Evolutionary conservation across 202 grass and related monocot genomes (phyloP).

Genomic region (Cymbopogon flexuosus): DNA sequence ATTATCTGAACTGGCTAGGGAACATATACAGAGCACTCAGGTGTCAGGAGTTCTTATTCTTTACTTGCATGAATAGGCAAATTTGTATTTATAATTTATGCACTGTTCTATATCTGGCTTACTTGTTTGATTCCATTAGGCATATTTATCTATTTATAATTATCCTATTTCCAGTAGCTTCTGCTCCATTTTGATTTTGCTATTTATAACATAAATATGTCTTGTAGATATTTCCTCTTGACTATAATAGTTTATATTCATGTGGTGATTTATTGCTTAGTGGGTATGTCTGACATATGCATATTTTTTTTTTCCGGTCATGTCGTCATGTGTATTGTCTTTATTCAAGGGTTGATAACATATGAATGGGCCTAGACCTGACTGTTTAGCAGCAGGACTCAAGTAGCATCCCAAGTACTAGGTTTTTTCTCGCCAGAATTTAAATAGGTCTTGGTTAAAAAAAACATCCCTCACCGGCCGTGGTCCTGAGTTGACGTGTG

Average conservation of each 20-base stretch:
- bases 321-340: neutral
- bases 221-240: too few relatives aligned
- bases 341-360: neutral
- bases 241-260: neutral
- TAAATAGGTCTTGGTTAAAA: too few relatives aligned
- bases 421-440: too few relatives aligned
- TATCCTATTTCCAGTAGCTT: conserved; percentile 7
- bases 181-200: neutral
- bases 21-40: neutral
- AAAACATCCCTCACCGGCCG: too few relatives aligned
- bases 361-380: too few relatives aligned
- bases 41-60: conserved; percentile 13
- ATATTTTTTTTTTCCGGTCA: neutral
- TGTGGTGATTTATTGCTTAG: neutral
- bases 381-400: too few relatives aligned
- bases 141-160: neutral
- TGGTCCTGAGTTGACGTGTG: too few relatives aligned
- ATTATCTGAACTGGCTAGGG: neutral
- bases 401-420: too few relatives aligned
- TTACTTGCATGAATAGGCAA: conserved; percentile 19
- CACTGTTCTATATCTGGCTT: neutral
- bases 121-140: neutral
- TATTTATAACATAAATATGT: neutral
- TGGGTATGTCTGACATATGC: conserved; percentile 1
- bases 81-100: neutral